These are phyloP conservation scores for Delonix regia DNA, from an alignment of 306 rosid genomes.

Conservation along the genomic window DNA sequence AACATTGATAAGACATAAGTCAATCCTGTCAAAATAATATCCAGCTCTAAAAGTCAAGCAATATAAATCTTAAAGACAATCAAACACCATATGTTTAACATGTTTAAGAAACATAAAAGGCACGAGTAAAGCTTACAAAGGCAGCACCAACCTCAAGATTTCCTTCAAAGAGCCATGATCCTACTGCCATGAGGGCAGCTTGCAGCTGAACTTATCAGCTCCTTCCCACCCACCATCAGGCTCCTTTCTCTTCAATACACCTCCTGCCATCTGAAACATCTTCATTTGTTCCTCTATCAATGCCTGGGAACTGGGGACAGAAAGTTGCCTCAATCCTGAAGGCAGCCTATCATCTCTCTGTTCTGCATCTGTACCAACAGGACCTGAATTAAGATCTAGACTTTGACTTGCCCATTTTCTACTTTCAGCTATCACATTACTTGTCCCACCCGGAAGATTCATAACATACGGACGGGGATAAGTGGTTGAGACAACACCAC, in stretches of 20 bases:
- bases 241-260: slow-evolving; percentile 78
- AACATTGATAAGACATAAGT: no score
- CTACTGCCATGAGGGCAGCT: slow-evolving; percentile 78
- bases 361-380: slow-evolving; percentile 61
- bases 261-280: slow-evolving; percentile 68
- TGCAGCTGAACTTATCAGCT: slow-evolving; percentile 59
- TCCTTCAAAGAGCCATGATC: slow-evolving; percentile 25
- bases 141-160: slow-evolving; percentile 32
- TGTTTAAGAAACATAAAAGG: background rate
- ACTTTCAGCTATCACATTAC: slow-evolving; percentile 66
- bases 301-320: slow-evolving; percentile 66
- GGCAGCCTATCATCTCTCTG: slow-evolving; percentile 72
- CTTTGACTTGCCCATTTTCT: slow-evolving; percentile 90
- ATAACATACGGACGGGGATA: slow-evolving; percentile 74
- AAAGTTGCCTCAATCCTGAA: slow-evolving; percentile 66
- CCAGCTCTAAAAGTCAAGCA: no score
- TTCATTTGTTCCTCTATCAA: slow-evolving; percentile 73
- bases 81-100: background rate
- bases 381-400: slow-evolving; percentile 88
- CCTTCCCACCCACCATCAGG: slow-evolving; percentile 89
- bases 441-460: slow-evolving; percentile 74
- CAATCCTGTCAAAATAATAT: no score
- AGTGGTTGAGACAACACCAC: slow-evolving; percentile 65
- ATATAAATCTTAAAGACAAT: background rate
- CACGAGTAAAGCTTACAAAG: background rate